Conservation (phyloP, 2,329 filamentous ascomycete genomes). For the Botrytis galanthina region DNA sequence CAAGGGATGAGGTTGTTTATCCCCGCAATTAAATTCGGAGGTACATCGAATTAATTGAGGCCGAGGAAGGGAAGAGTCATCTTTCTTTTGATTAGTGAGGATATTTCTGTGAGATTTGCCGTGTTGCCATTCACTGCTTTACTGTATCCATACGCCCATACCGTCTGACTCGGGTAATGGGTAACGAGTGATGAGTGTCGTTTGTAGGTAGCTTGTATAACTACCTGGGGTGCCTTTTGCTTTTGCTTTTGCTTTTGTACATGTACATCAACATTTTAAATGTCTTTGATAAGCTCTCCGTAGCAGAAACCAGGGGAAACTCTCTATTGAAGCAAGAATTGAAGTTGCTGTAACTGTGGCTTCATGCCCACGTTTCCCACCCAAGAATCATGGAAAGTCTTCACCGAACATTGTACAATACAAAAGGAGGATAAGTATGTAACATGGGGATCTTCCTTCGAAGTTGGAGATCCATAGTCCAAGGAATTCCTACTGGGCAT, state of each 20-base stretch:
- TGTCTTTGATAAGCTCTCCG: background rate
- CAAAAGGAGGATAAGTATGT: too few relatives aligned
- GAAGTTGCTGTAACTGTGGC: background rate
- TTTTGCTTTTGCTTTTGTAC: background rate
- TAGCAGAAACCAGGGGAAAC: background rate
- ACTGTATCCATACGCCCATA: background rate
- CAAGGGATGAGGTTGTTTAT: constrained; percentile 10
- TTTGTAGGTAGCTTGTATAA: background rate
- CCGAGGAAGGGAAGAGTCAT: constrained; percentile 2
- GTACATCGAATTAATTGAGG: background rate
- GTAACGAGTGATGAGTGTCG: background rate
- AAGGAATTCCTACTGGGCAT: background rate
- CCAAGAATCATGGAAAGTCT: background rate
- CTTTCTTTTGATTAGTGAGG: background rate
- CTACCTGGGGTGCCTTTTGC: background rate
- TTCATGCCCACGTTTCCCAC: background rate
- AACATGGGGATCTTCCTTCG: background rate
- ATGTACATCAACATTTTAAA: background rate
- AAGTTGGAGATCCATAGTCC: background rate
- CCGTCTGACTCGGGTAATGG: background rate
- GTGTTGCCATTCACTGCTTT: background rate
- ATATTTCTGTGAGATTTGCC: background rate
- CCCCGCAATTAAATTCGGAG: constrained; percentile 4
- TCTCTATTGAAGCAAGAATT: background rate
- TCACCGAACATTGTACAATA: background rate